Base-by-base conservation (phyloP, 257 asterid genomes). In the Rauvolfia tetraphylla region DNA sequence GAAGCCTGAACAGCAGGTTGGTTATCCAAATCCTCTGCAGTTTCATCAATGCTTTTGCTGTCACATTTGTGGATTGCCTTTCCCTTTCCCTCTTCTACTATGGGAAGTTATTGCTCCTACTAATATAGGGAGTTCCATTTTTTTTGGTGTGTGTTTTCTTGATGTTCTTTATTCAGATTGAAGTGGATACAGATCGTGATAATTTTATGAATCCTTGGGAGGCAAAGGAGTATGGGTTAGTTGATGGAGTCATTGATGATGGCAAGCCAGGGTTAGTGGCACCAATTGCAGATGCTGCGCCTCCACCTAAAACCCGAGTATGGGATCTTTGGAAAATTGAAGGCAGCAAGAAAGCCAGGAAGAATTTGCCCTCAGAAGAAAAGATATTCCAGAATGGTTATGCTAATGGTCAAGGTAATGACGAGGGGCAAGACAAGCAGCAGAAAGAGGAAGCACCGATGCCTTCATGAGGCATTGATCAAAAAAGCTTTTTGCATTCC, bases 201-300 rank as follows among this genome's bases (percentile, higher is more conserved):
- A 87, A 91, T 84, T 95, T 89, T 79, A 87, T 95, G 99, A 88
- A 83, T 79, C 89, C 99, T 38, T 95, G 98, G 98, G 98, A 93
- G 80, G 98, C 98, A 25, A 90, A 87, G 80, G 98, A 88, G 73
- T 95, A 95, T 66, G 99, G 99, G 14, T 78, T 93, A 82, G 82
- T 95, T 46, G 99, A 95, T 82, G 97, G 70, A 15, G 96, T 95
- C 17, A 89, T 95, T 1, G 98, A 95, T 74, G 97, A 95, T 82
- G 98, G 97, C 69, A 93, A 95, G 82, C 96, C 97, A 5, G 97
- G 99, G 76, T 76, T 95, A 62, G 89, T 95, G 73, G 99, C 99
- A 31, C 99, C 99, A 22, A 81, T 75, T 51, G 91, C 68, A 42
- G 98, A 93, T 25, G 58, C 80, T 20, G 34, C 86, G 6, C 78